These are phyloP conservation scores for Linum usitatissimum DNA, from an alignment of 345 rosid genomes.

Conservation along the genomic window DNA sequence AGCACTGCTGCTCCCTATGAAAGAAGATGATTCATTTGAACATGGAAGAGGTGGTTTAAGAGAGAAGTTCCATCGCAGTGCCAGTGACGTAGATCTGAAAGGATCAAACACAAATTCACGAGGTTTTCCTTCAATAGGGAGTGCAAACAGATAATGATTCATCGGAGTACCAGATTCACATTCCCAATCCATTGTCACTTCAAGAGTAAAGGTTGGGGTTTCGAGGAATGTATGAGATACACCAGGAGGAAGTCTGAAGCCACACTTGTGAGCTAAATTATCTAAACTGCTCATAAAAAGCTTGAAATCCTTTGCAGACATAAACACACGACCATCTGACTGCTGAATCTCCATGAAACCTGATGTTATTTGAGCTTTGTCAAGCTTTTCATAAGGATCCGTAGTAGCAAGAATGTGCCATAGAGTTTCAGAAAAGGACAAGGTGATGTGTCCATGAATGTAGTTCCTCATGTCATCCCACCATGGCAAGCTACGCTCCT, in stretches of 20 bases:
- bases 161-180: slow-evolving; percentile 81
- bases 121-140: slow-evolving; percentile 75
- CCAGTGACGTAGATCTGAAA: slow-evolving; percentile 86
- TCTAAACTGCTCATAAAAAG: slow-evolving; percentile 76
- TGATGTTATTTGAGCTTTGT: slow-evolving; percentile 64
- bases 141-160: slow-evolving; percentile 84
- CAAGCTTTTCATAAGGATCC: slow-evolving; percentile 93
- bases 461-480: slow-evolving; percentile 99
- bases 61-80: slow-evolving; percentile 86
- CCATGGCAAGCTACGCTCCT: slow-evolving; percentile 93
- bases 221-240: slow-evolving; percentile 53
- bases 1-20: slow-evolving; percentile 23
- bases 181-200: slow-evolving; percentile 89
- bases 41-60: slow-evolving; percentile 42
- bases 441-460: slow-evolving; percentile 65
- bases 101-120: slow-evolving; percentile 83
- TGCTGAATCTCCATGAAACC: slow-evolving; percentile 77
- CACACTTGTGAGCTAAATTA: slow-evolving; percentile 53
- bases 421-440: slow-evolving; percentile 56
- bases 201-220: slow-evolving; percentile 65
- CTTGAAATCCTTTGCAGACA: slow-evolving; percentile 72
- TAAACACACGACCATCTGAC: slow-evolving; percentile 76
- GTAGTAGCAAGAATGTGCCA: slow-evolving; percentile 79
- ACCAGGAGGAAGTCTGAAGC: slow-evolving; percentile 49
- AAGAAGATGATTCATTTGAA: slow-evolving; percentile 26